Conservation (phyloP, 2,329 filamentous ascomycete species). For the Pseudogymnoascus sp. region DNA sequence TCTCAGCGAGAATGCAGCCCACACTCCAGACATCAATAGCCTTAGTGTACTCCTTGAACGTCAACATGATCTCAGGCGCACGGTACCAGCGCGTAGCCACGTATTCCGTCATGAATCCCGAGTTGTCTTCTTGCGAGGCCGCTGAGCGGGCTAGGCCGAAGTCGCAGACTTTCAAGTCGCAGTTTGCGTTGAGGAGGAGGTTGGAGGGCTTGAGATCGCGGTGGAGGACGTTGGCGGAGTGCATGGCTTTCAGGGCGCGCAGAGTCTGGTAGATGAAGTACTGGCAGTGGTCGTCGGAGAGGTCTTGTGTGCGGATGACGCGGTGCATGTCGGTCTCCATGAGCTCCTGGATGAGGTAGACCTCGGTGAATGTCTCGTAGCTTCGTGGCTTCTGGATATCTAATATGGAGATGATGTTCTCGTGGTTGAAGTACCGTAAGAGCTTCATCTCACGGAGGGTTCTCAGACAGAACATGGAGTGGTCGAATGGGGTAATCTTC, state of each 20-base stretch:
- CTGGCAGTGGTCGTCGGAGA: slow-evolving; percentile 98
- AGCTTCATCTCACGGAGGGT: slow-evolving; percentile 99
- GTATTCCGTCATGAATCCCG: slow-evolving; percentile 99
- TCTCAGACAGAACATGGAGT: slow-evolving; percentile 96
- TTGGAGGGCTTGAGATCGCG: slow-evolving; percentile 97
- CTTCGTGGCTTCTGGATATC: slow-evolving; percentile 97
- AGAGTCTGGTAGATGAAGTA: slow-evolving; percentile 99
- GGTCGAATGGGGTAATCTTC: slow-evolving; percentile 98
- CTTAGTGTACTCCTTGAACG: slow-evolving; percentile 99
- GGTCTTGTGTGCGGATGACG: slow-evolving; percentile 95
- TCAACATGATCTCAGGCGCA: slow-evolving; percentile 98
- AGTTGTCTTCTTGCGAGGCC: slow-evolving; percentile 96
- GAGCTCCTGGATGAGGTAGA: slow-evolving; percentile 96
- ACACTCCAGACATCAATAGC: slow-evolving; percentile 99
- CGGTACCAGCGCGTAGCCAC: slow-evolving; percentile 98
- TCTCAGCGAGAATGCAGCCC: slow-evolving; percentile 94
- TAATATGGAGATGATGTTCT: slow-evolving; percentile 99
- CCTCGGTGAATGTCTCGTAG: slow-evolving; percentile 94
- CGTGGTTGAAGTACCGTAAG: slow-evolving; percentile 96
- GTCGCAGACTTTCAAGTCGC: slow-evolving; percentile 97
- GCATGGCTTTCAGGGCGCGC: slow-evolving; percentile 96
- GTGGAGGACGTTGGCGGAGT: slow-evolving; percentile 96
- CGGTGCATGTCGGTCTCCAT: slow-evolving; percentile 99
- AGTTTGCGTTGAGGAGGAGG: slow-evolving; percentile 93
- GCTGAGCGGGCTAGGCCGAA: slow-evolving; percentile 94